phyloP scores from a whole-genome alignment of 2,329 filamentous ascomycete genomes.

The Stachybotrys chartarum region DNA sequence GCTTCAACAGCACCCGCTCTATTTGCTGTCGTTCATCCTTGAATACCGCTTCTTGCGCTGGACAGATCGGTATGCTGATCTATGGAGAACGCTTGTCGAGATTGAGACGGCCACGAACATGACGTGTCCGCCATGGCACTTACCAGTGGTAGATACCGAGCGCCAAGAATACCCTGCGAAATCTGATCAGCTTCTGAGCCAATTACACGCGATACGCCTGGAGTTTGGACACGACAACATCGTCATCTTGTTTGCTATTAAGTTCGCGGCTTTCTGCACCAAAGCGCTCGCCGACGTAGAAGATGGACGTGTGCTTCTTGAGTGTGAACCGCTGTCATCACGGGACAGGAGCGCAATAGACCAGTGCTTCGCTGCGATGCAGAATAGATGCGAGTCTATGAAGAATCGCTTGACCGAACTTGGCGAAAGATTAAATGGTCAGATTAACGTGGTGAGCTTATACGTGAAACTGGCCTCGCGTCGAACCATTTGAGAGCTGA shows the following conservation, averaged over 20 bases:
- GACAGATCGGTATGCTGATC: neutral
- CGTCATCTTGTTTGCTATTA: conserved; percentile 1
- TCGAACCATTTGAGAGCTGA: neutral
- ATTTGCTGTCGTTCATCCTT: conserved; percentile 3
- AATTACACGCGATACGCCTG: conserved; percentile 2
- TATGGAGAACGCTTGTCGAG: conserved; percentile 2
- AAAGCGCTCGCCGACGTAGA: conserved; percentile 1
- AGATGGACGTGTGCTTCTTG: conserved; percentile 1
- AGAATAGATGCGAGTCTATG: neutral
- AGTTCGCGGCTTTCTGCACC: neutral
- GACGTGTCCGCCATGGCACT: conserved; percentile 1
- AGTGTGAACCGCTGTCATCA: neutral
- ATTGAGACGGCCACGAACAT: conserved; percentile 5
- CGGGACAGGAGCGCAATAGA: neutral
- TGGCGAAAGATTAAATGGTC: neutral
- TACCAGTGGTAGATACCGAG: neutral
- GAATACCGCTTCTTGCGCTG: conserved; percentile 3
- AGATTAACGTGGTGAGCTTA: conserved; percentile 5
- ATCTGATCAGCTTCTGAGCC: conserved; percentile 1
- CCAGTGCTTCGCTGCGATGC: conserved; percentile 1
- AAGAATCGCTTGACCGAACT: neutral
- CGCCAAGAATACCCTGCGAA: neutral
- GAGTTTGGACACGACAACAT: conserved; percentile 3
- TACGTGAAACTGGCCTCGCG: neutral
- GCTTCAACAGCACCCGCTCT: conserved; percentile 4